Base-by-base conservation (phyloP, 257 asterid genomes). In the Solanum appendiculatum region DNA sequence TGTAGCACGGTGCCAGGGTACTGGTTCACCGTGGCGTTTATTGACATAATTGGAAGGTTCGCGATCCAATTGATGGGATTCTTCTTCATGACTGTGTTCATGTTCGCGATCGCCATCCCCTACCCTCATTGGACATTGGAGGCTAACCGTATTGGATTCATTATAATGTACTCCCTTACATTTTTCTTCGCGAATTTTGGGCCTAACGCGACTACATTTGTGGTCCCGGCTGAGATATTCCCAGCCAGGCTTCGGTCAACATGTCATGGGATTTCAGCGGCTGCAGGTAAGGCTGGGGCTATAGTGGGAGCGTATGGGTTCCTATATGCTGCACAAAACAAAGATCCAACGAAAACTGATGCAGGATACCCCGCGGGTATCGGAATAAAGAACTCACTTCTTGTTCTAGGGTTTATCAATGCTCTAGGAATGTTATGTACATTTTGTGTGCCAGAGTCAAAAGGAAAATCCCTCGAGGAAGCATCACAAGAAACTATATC, bases 151-250 rank as follows among this genome's bases (percentile, higher is more conserved):
- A 64, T 86, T 1, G 94, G 94, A 6, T 92, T 92, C 23, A 91
- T 91, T 11, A 33, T 75, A 0, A 92, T 92, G 91, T 92, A 92
- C 13, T 89, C 84, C 0, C 33, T 91, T 16, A 92, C 94, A 0
- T 92, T 92, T 16, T 92, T 92, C 92, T 92, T 90, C 20, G 92
- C 93, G 20, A 92, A 92, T 63, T 92, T 92, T 20, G 93, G 94
- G 44, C 94, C 94, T 0, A 92, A 92, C 12, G 89, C 93, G 2
- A 92, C 94, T 1, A 92, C 94, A 1, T 92, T 92, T 5, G 93
- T 92, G 1, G 94, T 92, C 70, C 93, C 93, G 0, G 91, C 93
- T 16, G 94, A 10, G 83, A 40, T 77, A n/a, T 77, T 77, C 14
- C 60, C 83, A 2, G 60, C 83, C 14, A 75, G 83, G 58, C 73